Conservation (phyloP, 2,329 filamentous ascomycete species). For the Colletotrichum sp. region DNA sequence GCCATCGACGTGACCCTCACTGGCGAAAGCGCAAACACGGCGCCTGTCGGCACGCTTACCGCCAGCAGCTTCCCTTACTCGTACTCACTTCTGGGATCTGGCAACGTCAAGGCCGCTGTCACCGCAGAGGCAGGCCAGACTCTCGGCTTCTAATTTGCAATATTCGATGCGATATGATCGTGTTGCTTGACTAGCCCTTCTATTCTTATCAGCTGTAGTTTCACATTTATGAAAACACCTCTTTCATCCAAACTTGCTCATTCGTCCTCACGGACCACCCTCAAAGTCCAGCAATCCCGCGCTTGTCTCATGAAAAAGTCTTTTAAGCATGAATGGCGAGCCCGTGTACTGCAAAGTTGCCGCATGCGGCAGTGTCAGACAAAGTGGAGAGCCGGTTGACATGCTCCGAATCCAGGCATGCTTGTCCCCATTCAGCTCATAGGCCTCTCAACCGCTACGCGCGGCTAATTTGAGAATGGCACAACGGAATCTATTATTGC, state of each 20-base stretch:
- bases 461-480: neutral
- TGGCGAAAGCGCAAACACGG: constrained; percentile 46
- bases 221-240: neutral
- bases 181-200: neutral
- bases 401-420: neutral
- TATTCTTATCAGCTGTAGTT: neutral
- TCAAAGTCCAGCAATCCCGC: neutral
- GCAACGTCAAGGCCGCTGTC: constrained; percentile 44
- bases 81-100: constrained; percentile 43
- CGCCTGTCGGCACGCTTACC: constrained; percentile 49
- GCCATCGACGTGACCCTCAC: constrained; percentile 44
- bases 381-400: neutral
- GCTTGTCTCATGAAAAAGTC: neutral
- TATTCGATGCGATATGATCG: neutral
- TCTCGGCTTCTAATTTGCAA: constrained; percentile 16
- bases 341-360: neutral
- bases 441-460: neutral
- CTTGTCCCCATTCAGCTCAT: neutral
- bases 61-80: constrained; percentile 55
- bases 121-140: constrained; percentile 37
- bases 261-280: neutral
- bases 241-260: neutral
- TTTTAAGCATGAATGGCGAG: neutral
- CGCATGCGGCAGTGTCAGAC: neutral
- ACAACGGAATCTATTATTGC: fast-evolving